Evolutionary conservation across 2,329 filamentous ascomycete genomes (phyloP).

Genomic region (Bipolaris victoriae): DNA sequence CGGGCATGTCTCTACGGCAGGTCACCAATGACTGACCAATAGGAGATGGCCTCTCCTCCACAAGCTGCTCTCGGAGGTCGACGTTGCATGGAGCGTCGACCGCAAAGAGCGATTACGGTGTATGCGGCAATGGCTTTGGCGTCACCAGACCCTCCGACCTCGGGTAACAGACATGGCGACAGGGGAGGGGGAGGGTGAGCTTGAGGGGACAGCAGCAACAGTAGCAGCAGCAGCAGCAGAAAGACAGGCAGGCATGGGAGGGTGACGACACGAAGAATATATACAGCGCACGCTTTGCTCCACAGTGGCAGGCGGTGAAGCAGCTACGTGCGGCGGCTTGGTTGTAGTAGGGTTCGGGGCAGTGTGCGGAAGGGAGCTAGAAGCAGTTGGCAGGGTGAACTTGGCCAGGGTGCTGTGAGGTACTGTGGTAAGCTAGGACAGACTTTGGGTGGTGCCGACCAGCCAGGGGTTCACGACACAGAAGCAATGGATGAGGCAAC

Average conservation of each 20-base stretch:
- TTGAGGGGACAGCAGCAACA: background rate
- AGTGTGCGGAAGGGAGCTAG: conserved; percentile 1
- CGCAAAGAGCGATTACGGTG: conserved; percentile 15
- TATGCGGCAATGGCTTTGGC: conserved; percentile 10
- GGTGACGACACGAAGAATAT: conserved; percentile 14
- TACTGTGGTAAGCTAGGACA: background rate
- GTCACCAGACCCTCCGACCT: conserved; percentile 6
- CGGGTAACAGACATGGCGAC: background rate
- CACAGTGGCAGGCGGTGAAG: conserved; percentile 36
- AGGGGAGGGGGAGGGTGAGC: background rate
- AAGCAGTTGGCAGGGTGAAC: conserved; percentile 3
- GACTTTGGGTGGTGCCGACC: background rate
- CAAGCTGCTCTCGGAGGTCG: conserved; percentile 33
- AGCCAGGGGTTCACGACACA: background rate
- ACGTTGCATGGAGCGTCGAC: conserved; percentile 18
- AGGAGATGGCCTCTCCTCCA: conserved; percentile 28
- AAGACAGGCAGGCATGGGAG: conserved; percentile 5
- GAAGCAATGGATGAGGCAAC: background rate
- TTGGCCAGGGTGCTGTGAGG: background rate
- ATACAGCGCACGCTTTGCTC: conserved; percentile 26
- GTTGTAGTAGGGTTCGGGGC: background rate
- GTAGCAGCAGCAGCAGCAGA: background rate
- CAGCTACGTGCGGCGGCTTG: conserved; percentile 14
- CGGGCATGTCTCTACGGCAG: conserved; percentile 27
- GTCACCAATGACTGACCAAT: conserved; percentile 35